Percentiles rank a stretch among this genome's conserved stretches.
Evolutionary conservation across 176 grass and related monocot genomes (phyloP).

Genomic region (Tuctoria greenei): DNA sequence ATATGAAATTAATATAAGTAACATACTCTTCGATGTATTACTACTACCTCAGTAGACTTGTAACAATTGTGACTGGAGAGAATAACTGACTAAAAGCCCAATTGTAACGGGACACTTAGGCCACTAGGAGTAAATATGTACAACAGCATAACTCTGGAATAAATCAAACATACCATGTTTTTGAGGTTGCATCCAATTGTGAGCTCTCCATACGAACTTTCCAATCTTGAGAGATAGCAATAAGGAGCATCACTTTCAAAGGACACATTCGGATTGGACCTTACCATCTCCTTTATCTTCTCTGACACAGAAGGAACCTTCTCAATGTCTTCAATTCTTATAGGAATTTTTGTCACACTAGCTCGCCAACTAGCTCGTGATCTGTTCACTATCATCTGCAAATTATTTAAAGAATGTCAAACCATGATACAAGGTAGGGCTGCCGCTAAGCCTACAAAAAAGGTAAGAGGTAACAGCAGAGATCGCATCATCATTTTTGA

Average conservation of each 20-base stretch:
- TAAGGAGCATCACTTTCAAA: constrained; percentile 68
- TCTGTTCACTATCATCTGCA: constrained; percentile 93
- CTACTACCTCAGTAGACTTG: background rate
- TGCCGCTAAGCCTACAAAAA: background rate
- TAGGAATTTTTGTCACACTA: constrained; percentile 69
- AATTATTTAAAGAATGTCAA: constrained; percentile 41
- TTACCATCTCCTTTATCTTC: constrained; percentile 69
- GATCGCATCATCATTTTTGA: background rate
- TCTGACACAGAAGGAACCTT: constrained; percentile 64
- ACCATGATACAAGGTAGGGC: constrained; percentile 33
- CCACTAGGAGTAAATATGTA: constrained; percentile 8
- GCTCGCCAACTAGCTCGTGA: constrained; percentile 71
- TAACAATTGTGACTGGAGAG: background rate
- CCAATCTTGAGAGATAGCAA: constrained; percentile 77
- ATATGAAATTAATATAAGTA: background rate
- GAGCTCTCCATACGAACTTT: constrained; percentile 74
- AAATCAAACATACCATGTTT: constrained; percentile 65
- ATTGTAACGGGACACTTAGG: background rate
- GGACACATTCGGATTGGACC: constrained; percentile 63
- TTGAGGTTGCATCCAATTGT: constrained; percentile 77
- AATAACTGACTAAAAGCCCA: background rate
- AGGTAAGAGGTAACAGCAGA: background rate
- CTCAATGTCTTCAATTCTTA: constrained; percentile 75
- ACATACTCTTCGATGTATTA: background rate
- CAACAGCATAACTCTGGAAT: constrained; percentile 1